Evolutionary conservation across 352 stramenopile species (phyloP).

Genomic region (Phytophthora vignae): DNA sequence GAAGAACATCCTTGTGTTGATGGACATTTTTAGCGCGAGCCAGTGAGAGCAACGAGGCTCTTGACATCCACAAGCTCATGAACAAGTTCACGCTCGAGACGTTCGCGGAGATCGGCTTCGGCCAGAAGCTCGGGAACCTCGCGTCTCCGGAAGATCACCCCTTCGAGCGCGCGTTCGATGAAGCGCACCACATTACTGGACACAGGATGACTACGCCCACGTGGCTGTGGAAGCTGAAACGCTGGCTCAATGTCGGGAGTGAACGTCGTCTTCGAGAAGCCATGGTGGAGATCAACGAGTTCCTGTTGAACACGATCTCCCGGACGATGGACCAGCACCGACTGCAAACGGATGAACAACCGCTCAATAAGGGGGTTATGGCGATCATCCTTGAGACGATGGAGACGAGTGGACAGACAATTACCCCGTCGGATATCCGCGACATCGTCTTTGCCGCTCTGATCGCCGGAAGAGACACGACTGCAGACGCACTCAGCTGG

Average conservation of each 20-base stretch:
- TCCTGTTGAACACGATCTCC: slow-evolving; percentile 36
- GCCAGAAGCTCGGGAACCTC: slow-evolving; percentile 42
- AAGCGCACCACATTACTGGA: slow-evolving; percentile 30
- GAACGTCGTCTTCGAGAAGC: slow-evolving; percentile 12
- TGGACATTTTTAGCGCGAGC: slow-evolving; percentile 13
- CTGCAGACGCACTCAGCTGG: slow-evolving; percentile 51
- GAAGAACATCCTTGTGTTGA: slow-evolving; percentile 19
- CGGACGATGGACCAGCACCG: slow-evolving; percentile 20
- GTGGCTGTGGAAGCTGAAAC: slow-evolving; percentile 37
- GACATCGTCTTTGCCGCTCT: slow-evolving; percentile 66
- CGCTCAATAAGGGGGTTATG: slow-evolving; percentile 15
- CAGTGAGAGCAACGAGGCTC: neutral
- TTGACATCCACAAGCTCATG: slow-evolving; percentile 32
- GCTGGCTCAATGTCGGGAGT: slow-evolving; percentile 27
- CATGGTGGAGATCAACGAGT: slow-evolving; percentile 31
- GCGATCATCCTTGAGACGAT: neutral
- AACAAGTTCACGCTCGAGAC: slow-evolving; percentile 53
- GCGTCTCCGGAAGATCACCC: slow-evolving; percentile 26
- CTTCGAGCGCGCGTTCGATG: slow-evolving; percentile 37
- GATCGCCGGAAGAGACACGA: slow-evolving; percentile 71
- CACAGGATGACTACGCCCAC: slow-evolving; percentile 15
- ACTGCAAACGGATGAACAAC: slow-evolving; percentile 29
- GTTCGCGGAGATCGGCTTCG: slow-evolving; percentile 66
- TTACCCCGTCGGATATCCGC: slow-evolving; percentile 43
- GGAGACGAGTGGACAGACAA: slow-evolving; percentile 2